Conservation (phyloP, 306 rosid genomes). For the Prunus salicina region DNA sequence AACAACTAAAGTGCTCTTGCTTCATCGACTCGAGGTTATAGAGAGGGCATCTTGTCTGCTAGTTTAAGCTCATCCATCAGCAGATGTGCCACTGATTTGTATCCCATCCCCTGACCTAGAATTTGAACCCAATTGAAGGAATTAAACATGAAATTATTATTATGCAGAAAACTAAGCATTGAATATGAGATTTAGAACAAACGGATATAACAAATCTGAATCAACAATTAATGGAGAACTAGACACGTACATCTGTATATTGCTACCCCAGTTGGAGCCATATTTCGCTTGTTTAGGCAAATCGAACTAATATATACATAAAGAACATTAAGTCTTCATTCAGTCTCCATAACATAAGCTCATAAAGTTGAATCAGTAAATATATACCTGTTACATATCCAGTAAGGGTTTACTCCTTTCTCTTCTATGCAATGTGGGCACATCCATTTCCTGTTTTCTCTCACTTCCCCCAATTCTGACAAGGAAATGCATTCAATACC, state of each 20-base stretch:
- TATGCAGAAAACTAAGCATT: neutral
- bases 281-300: conserved; percentile 59
- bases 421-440: conserved; percentile 81
- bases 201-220: neutral
- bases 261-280: conserved; percentile 68
- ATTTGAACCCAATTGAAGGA: conserved; percentile 18
- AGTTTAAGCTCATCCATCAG: conserved; percentile 62
- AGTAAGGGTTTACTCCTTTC: conserved; percentile 54
- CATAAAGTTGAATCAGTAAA: neutral
- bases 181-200: neutral
- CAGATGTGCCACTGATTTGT: conserved; percentile 68
- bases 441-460: conserved; percentile 64
- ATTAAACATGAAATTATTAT: neutral
- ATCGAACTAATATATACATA: conserved; percentile 37
- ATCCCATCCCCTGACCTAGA: conserved; percentile 58
- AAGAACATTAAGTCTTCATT: too few relatives aligned
- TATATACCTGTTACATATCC: conserved; percentile 82
- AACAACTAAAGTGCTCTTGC: neutral
- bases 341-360: neutral
- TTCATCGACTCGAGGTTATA: too few relatives aligned
- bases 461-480: conserved; percentile 64
- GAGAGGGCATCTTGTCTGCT: conserved; percentile 15
- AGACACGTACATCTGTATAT: conserved; percentile 46
- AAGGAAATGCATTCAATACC: neutral
- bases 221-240: neutral